Evolutionary conservation across 495 filamentous ascomycete genomes (phyloP).

Genomic region (Daldinia childiae): DNA sequence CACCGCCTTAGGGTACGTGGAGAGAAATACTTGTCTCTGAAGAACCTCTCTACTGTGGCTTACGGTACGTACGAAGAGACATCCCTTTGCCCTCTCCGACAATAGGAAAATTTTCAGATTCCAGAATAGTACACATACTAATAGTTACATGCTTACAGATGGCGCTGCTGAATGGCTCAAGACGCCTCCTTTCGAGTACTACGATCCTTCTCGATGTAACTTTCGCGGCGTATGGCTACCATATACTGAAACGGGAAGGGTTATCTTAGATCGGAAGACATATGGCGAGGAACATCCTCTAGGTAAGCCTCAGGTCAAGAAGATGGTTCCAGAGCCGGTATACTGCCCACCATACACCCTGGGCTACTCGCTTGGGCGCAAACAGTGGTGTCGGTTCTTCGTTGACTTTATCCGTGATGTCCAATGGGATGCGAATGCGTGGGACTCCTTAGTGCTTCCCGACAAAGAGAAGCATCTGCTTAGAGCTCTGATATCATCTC

Average conservation of each 20-base stretch:
- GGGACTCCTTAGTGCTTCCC: slow-evolving; percentile 77
- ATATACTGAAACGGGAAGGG: slow-evolving; percentile 40
- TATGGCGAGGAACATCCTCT: slow-evolving; percentile 44
- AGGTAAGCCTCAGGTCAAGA: slow-evolving; percentile 52
- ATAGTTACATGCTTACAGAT: slow-evolving; percentile 11
- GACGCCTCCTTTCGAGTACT: slow-evolving; percentile 37
- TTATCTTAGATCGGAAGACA: slow-evolving; percentile 45
- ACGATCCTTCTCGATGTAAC: slow-evolving; percentile 31
- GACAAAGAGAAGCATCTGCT: slow-evolving; percentile 85
- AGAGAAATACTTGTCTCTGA: slow-evolving; percentile 35
- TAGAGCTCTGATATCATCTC: slow-evolving; percentile 80
- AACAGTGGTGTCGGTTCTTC: slow-evolving; percentile 84
- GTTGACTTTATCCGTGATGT: slow-evolving; percentile 71
- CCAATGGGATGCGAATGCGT: slow-evolving; percentile 79
- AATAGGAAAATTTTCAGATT: neutral
- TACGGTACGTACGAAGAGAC: slow-evolving; percentile 30
- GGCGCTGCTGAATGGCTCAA: slow-evolving; percentile 44
- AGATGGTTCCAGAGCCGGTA: slow-evolving; percentile 52
- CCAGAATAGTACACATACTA: neutral
- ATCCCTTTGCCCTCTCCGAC: neutral
- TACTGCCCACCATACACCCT: slow-evolving; percentile 69
- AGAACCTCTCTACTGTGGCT: slow-evolving; percentile 31
- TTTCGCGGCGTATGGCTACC: slow-evolving; percentile 45
- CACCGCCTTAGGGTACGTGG: slow-evolving; percentile 27
- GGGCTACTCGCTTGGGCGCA: slow-evolving; percentile 83